A percentile compares a stretch with the other conserved stretches of the same genome.
These are phyloP conservation scores for Sporothrix protearum DNA, from an alignment of 2,329 filamentous ascomycete genomes.

Conservation along the genomic window DNA sequence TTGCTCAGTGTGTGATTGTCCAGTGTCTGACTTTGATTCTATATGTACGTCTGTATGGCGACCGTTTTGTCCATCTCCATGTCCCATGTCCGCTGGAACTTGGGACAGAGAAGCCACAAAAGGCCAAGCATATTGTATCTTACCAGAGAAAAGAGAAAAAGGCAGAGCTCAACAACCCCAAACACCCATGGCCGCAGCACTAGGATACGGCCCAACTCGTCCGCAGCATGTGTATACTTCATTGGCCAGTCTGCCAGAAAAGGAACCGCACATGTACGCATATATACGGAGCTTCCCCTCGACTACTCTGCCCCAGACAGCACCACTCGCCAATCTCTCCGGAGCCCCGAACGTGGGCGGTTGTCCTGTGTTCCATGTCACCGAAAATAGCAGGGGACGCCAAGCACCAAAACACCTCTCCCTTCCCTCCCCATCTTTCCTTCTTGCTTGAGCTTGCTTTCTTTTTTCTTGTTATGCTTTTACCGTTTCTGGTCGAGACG, in stretches of 20 bases:
- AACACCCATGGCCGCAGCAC: background rate
- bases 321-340: constrained; percentile 2
- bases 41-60: background rate
- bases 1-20: background rate
- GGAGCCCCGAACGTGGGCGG: constrained; percentile 21
- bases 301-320: background rate
- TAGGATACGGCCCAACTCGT: background rate
- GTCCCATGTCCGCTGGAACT: background rate
- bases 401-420: background rate
- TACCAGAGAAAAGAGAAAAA: too few species aligned
- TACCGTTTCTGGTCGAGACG: background rate
- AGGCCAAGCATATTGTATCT: background rate
- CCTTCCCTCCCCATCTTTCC: too few species aligned
- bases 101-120: background rate
- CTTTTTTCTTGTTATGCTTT: background rate
- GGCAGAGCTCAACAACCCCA: background rate
- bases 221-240: background rate
- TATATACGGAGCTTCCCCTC: background rate
- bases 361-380: constrained; percentile 16
- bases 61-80: background rate
- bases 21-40: background rate
- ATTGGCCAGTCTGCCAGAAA: background rate
- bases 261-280: background rate
- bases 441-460: background rate
- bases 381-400: constrained; percentile 12